A percentile compares a stretch with the other conserved stretches of the same genome.
These are phyloP conservation scores for Pochonia chlamydosporia DNA, from an alignment of 2,329 filamentous ascomycete genomes.

Conservation along the genomic window DNA sequence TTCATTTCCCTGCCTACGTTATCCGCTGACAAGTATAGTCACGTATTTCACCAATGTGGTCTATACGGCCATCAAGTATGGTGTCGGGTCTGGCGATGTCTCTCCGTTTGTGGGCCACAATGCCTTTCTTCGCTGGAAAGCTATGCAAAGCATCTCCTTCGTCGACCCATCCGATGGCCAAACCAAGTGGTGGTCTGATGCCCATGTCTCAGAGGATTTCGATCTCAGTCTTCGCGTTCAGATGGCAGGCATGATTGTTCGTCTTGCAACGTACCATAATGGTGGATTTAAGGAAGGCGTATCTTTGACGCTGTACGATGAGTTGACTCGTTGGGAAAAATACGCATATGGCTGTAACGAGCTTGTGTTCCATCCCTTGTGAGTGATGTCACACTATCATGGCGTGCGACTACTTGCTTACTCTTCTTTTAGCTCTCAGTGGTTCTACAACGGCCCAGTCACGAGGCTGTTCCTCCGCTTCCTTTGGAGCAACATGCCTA, in stretches of 20 bases:
- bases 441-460: neutral
- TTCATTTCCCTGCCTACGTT: neutral
- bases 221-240: neutral
- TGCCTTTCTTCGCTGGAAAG: constrained; percentile 1
- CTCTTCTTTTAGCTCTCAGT: neutral
- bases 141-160: constrained; percentile 18
- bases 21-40: neutral
- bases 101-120: neutral
- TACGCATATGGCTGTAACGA: neutral
- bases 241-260: constrained; percentile 1
- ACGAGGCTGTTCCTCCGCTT: constrained; percentile 10
- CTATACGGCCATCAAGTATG: neutral
- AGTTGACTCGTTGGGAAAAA: neutral
- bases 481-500: constrained; percentile 38
- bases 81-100: neutral
- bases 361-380: neutral
- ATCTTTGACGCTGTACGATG: neutral
- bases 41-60: constrained; percentile 1
- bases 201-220: neutral
- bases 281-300: neutral
- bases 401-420: neutral
- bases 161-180: constrained; percentile 10
- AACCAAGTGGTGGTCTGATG: neutral
- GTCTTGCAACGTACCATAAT: neutral
- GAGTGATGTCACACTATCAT: neutral